A percentile compares a stretch with the other conserved stretches of the same genome.
Conservation (phyloP, 2,329 filamentous ascomycete species). For the Grosmannia huntii region DNA sequence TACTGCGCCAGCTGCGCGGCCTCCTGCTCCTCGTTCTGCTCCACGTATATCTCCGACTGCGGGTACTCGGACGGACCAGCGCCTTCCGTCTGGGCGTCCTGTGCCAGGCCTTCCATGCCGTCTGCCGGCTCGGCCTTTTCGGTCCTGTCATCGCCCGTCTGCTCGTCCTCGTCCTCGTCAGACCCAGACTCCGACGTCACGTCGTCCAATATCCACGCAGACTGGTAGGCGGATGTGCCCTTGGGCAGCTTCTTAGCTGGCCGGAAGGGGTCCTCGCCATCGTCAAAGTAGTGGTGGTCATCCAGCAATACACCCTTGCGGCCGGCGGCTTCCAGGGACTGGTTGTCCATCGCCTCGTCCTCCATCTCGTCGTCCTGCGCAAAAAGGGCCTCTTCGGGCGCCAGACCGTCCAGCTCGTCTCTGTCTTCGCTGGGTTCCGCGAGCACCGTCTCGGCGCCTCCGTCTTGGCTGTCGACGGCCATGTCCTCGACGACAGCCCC, state of each 20-base stretch:
- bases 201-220: conserved; percentile 76
- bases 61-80: conserved; percentile 75
- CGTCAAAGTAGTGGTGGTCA: conserved; percentile 95
- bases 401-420: conserved; percentile 71
- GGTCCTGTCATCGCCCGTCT: conserved; percentile 42
- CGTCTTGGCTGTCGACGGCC: conserved; percentile 45
- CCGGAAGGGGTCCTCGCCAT: conserved; percentile 56
- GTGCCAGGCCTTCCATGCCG: conserved; percentile 58
- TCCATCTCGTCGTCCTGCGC: conserved; percentile 33
- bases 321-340: conserved; percentile 24
- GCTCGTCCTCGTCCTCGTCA: conserved; percentile 68
- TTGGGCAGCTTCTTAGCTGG: conserved; percentile 67
- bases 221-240: conserved; percentile 88
- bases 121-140: conserved; percentile 58
- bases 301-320: conserved; percentile 87
- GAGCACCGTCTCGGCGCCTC: conserved; percentile 35
- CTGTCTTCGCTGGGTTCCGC: conserved; percentile 65
- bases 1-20: conserved; percentile 70
- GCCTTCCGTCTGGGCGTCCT: conserved; percentile 55
- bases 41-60: conserved; percentile 83
- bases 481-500: conserved; percentile 32
- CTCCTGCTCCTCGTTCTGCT: conserved; percentile 69
- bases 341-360: conserved; percentile 36
- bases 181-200: conserved; percentile 75
- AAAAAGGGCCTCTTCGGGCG: conserved; percentile 73